phyloP scores from a whole-genome alignment of 2,329 filamentous ascomycete genomes.

The Cercospora berteroae region DNA sequence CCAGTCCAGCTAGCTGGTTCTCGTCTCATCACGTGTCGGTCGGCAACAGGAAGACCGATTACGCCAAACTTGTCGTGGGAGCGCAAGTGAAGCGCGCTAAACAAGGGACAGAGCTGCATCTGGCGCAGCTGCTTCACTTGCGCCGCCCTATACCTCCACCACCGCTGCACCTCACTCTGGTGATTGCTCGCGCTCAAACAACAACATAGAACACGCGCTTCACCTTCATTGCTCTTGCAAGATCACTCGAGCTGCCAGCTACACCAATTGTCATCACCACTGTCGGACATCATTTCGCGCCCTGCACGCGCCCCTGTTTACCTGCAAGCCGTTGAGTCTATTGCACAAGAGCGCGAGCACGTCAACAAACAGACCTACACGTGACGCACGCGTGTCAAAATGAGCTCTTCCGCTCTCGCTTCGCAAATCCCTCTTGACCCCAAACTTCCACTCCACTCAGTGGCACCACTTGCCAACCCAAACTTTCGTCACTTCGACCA shows the following conservation, averaged over 20 bases:
- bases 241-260: neutral
- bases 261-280: neutral
- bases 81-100: neutral
- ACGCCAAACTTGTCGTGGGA: neutral
- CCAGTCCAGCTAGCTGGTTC: too few species aligned
- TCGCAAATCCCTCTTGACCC: slow-evolving; percentile 11
- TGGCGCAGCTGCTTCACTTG: neutral
- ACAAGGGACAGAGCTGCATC: neutral
- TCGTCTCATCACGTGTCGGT: too few species aligned
- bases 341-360: neutral
- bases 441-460: slow-evolving; percentile 11
- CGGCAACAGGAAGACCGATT: too few species aligned
- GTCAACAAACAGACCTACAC: neutral
- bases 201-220: neutral
- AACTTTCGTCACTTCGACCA: neutral
- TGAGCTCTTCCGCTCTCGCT: neutral
- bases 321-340: neutral
- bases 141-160: neutral
- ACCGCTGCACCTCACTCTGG: neutral
- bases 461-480: slow-evolving; percentile 13
- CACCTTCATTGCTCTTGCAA: neutral
- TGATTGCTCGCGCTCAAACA: neutral
- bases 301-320: neutral
- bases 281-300: neutral
- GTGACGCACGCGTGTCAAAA: slow-evolving; percentile 8